A percentile compares a stretch with the other conserved stretches of the same genome.
phyloP scores from a whole-genome alignment of 805 yeast genomes.

The Candida germanica region DNA sequence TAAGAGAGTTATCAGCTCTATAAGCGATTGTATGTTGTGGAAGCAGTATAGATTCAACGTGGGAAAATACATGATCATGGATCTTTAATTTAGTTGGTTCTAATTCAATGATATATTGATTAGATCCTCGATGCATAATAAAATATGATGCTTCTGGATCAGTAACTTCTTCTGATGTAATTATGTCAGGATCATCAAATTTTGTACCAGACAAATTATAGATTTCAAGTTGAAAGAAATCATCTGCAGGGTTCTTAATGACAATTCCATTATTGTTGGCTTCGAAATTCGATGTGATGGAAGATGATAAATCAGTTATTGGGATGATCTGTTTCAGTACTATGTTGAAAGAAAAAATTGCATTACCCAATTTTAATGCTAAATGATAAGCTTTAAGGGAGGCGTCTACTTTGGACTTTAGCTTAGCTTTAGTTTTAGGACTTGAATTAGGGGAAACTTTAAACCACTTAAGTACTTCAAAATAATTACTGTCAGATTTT shows the following conservation, averaged over 20 bases:
- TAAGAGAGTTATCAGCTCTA: slow-evolving; percentile 8
- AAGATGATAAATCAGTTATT: slow-evolving; percentile 8
- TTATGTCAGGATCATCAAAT: not conserved
- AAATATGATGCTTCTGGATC: slow-evolving; percentile 1
- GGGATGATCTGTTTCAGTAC: slow-evolving; percentile 13
- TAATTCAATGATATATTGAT: slow-evolving; percentile 6
- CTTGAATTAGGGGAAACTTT: slow-evolving; percentile 3
- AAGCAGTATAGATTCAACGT: slow-evolving; percentile 3
- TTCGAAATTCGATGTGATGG: slow-evolving; percentile 4
- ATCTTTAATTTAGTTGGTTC: slow-evolving; percentile 2
- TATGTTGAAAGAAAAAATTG: slow-evolving; percentile 15
- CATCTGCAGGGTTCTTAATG: slow-evolving; percentile 7
- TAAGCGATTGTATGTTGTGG: not conserved
- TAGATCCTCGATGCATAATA: not conserved
- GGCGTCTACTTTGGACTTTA: slow-evolving; percentile 11
- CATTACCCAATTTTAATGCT: slow-evolving; percentile 15
- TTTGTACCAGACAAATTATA: slow-evolving; percentile 2
- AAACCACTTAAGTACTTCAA: slow-evolving; percentile 18
- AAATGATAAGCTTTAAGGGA: slow-evolving; percentile 15
- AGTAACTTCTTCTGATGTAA: slow-evolving; percentile 1
- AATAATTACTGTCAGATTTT: slow-evolving; percentile 4
- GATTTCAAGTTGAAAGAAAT: slow-evolving; percentile 5
- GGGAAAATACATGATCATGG: slow-evolving; percentile 3
- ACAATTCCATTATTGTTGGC: slow-evolving; percentile 5
- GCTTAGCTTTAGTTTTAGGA: slow-evolving; percentile 6